These are phyloP conservation scores for Diplosphaera chodatii DNA, from an alignment of 139 green algal species.

Conservation along the genomic window DNA sequence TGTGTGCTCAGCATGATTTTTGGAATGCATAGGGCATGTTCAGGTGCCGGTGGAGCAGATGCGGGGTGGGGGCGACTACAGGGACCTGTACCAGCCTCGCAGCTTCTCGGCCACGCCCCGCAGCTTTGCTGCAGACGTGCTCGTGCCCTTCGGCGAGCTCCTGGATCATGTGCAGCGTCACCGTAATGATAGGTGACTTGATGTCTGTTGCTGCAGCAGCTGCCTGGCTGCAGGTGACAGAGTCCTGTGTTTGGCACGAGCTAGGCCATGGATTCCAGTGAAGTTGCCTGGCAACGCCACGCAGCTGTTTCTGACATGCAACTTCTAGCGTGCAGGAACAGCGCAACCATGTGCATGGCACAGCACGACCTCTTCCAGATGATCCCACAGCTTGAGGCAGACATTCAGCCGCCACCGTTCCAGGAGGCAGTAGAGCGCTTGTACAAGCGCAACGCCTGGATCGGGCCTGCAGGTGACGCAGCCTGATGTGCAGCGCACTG, in stretches of 20 bases:
- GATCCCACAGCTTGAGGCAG: neutral
- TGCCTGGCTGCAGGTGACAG: neutral
- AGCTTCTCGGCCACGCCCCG: neutral
- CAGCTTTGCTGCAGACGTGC: neutral
- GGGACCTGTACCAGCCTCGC: neutral
- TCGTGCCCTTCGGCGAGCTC: neutral
- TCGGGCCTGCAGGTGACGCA: constrained; percentile 1
- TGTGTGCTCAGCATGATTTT: too few relatives aligned
- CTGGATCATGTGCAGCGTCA: neutral
- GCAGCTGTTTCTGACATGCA: too few relatives aligned
- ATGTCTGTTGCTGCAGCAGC: too few relatives aligned
- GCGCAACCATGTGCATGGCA: neutral
- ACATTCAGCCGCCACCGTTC: neutral
- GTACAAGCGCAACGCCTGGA: constrained; percentile 12
- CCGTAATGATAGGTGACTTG: neutral
- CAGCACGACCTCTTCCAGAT: neutral
- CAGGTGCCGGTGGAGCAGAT: constrained; percentile 3
- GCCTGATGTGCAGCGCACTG: neutral
- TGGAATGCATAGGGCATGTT: neutral
- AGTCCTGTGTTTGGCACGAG: too few relatives aligned
- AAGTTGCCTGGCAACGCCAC: too few relatives aligned
- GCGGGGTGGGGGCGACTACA: neutral
- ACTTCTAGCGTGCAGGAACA: neutral
- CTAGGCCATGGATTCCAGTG: too few relatives aligned
- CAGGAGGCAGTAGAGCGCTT: constrained; percentile 6